Evolutionary conservation across 495 filamentous ascomycete genomes (phyloP).

Genomic region (Friedmanniomyces endolithicus): DNA sequence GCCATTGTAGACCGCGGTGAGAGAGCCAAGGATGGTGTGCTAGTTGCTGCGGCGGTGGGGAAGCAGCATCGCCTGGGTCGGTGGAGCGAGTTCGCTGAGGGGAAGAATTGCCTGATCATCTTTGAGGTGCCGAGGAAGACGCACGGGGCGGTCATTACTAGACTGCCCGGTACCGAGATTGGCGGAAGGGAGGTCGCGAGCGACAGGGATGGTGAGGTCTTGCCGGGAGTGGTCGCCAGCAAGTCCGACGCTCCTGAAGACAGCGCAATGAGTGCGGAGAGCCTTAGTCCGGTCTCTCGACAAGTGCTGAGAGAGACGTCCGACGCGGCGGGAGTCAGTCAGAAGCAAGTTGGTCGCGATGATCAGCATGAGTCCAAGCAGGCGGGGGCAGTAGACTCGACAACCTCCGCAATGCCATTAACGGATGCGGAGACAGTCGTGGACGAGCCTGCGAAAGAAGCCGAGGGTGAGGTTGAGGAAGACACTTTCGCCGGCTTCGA

Average conservation of each 20-base stretch:
- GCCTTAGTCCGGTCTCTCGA: constrained; percentile 68
- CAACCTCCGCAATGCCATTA: too few relatives aligned
- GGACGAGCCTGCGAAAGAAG: background rate
- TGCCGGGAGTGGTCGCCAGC: background rate
- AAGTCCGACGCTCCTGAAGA: background rate
- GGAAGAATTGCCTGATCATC: constrained; percentile 64
- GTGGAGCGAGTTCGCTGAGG: constrained; percentile 52
- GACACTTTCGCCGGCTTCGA: constrained; percentile 3
- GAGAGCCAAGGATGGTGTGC: constrained; percentile 56
- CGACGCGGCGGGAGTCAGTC: background rate
- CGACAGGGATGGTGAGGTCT: background rate
- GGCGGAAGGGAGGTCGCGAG: background rate
- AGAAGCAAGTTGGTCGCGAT: background rate
- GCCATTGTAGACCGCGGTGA: constrained; percentile 68
- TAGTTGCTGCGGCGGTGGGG: constrained; percentile 68
- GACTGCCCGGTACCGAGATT: background rate
- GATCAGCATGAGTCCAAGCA: background rate
- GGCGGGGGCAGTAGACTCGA: too few relatives aligned
- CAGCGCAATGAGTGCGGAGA: constrained; percentile 44
- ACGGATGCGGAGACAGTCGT: too few relatives aligned
- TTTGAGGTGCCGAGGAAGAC: constrained; percentile 52
- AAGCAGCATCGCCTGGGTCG: constrained; percentile 74
- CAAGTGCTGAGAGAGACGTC: constrained; percentile 44
- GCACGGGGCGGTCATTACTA: too few relatives aligned
- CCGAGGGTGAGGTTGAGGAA: background rate